These are phyloP conservation scores for Candida khao-thaluensis DNA, from an alignment of 805 yeast genomes.

Conservation along the genomic window DNA sequence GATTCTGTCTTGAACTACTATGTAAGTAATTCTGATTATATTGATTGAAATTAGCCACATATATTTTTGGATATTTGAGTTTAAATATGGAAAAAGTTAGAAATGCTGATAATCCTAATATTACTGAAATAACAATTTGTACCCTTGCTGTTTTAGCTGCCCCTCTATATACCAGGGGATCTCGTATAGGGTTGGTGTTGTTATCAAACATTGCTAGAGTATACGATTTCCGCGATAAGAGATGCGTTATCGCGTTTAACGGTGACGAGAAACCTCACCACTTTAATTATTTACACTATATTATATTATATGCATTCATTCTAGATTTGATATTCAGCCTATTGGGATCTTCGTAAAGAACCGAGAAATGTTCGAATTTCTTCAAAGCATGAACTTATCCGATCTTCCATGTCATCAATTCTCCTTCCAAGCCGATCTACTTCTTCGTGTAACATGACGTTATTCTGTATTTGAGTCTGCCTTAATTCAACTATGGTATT, in stretches of 20 bases:
- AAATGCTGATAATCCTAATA: slow-evolving; percentile 69
- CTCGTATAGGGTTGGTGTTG: slow-evolving; percentile 12
- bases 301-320: no score
- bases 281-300: no score
- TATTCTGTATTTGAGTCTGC: no score
- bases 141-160: slow-evolving; percentile 63
- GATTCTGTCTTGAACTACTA: slow-evolving; percentile 43
- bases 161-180: slow-evolving; percentile 19
- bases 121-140: slow-evolving; percentile 68
- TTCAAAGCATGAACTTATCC: no score
- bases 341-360: no score
- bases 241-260: not conserved
- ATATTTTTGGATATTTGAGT: slow-evolving; percentile 73
- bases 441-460: no score
- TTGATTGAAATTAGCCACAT: slow-evolving; percentile 72
- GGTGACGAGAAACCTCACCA: no score
- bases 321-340: no score
- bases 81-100: slow-evolving; percentile 68
- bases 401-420: no score
- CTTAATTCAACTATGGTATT: no score
- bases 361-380: no score
- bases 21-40: slow-evolving; percentile 42
- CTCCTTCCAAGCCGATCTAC: no score
- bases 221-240: slow-evolving; percentile 4
- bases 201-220: slow-evolving; percentile 2